These are phyloP conservation scores for Cyamopsis tetragonoloba DNA, from an alignment of 306 rosid genomes.

Conservation along the genomic window DNA sequence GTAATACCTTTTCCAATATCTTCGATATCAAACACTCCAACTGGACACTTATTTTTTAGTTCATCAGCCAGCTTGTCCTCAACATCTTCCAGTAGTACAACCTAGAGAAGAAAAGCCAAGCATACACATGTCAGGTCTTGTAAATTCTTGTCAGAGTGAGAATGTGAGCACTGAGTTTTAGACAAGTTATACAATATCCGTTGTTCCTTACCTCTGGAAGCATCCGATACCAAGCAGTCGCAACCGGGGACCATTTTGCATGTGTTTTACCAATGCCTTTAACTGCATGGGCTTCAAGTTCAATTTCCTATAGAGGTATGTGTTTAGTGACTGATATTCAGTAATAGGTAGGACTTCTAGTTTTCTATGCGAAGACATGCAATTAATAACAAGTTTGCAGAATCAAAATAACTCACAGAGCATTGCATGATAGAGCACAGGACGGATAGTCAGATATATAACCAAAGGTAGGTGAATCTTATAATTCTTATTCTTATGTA, in stretches of 20 bases:
- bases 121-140: background rate
- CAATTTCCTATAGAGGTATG: slow-evolving; percentile 65
- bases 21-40: slow-evolving; percentile 81
- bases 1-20: slow-evolving; percentile 72
- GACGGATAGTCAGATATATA: background rate
- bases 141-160: background rate
- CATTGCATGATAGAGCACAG: background rate
- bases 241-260: slow-evolving; percentile 98
- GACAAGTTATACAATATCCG: background rate
- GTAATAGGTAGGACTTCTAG: background rate
- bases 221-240: slow-evolving; percentile 97
- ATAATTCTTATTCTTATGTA: no score
- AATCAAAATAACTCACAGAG: background rate
- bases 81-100: slow-evolving; percentile 59
- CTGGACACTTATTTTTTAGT: slow-evolving; percentile 67
- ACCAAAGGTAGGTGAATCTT: background rate
- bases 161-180: slow-evolving; percentile 10
- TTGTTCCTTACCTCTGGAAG: slow-evolving; percentile 93
- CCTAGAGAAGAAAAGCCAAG: slow-evolving; percentile 37
- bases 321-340: background rate
- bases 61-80: slow-evolving; percentile 64
- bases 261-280: slow-evolving; percentile 93
- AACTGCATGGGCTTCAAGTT: slow-evolving; percentile 94
- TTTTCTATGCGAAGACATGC: background rate
- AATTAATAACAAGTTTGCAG: slow-evolving; percentile 8